phyloP scores from a whole-genome alignment of 495 filamentous ascomycete species.

The Penicillium atrosanguineum region DNA sequence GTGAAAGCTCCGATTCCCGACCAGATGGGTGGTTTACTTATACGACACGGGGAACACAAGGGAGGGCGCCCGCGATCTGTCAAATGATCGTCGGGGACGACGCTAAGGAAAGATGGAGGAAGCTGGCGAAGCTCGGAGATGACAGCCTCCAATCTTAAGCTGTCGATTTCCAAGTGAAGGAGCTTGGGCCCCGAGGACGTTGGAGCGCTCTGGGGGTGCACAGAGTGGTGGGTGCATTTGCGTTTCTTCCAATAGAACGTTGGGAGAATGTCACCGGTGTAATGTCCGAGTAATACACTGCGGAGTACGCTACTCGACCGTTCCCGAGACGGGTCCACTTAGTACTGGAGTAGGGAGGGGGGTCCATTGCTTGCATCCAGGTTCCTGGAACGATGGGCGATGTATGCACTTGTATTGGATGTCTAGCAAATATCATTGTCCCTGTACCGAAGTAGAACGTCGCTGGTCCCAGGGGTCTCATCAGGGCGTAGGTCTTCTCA shows the following conservation, averaged over 20 bases:
- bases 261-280: not conserved
- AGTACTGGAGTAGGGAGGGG: constrained; percentile 6
- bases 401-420: constrained; percentile 11
- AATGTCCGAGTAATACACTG: constrained; percentile 10
- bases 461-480: not conserved
- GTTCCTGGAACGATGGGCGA: constrained; percentile 20
- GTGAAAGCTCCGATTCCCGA: constrained; percentile 10
- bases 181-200: constrained; percentile 20
- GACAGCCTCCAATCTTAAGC: constrained; percentile 12
- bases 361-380: constrained; percentile 13
- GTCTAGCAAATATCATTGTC: constrained; percentile 14
- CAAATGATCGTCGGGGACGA: constrained; percentile 8
- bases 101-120: not conserved
- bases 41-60: constrained; percentile 6
- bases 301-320: constrained; percentile 19
- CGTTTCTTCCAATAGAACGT: not conserved
- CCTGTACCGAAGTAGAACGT: not conserved
- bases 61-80: constrained; percentile 1
- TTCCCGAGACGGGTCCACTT: constrained; percentile 18
- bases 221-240: constrained; percentile 10
- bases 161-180: constrained; percentile 11
- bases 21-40: constrained; percentile 1
- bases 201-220: not conserved
- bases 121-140: not conserved
- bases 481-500: not conserved